Evolutionary conservation across 2,329 filamentous ascomycete species (phyloP).

Genomic region (Cladosporium sp.): DNA sequence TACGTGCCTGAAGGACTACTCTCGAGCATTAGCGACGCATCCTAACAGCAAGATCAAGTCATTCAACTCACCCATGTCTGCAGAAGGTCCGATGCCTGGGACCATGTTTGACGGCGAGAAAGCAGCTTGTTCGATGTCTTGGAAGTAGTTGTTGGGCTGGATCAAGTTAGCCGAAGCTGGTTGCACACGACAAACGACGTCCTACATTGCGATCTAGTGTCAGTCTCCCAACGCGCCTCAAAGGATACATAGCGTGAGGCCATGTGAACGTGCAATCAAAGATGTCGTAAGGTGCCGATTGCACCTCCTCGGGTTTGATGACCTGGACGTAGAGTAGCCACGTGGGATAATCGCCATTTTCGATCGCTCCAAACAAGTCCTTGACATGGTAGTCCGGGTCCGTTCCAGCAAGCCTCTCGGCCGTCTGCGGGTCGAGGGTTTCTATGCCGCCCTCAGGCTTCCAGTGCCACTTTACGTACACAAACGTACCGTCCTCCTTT

Average conservation of each 20-base stretch:
- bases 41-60: no score
- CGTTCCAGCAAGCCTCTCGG: conserved; percentile 31
- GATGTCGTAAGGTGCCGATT: conserved; percentile 45
- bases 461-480: conserved; percentile 51
- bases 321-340: conserved; percentile 54
- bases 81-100: conserved; percentile 58
- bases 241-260: conserved; percentile 35
- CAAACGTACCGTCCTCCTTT: conserved; percentile 42
- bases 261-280: conserved; percentile 57
- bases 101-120: conserved; percentile 64
- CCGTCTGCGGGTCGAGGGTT: conserved; percentile 39
- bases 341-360: conserved; percentile 40
- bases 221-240: conserved; percentile 47
- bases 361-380: conserved; percentile 44
- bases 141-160: conserved; percentile 58
- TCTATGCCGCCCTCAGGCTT: conserved; percentile 46
- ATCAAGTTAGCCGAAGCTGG: no score
- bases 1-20: conserved; percentile 55
- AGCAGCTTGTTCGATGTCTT: conserved; percentile 63
- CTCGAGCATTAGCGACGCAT: not conserved
- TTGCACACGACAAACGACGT: not conserved
- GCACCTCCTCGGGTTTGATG: conserved; percentile 50
- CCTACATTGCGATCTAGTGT: conserved; percentile 46
- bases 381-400: conserved; percentile 36
- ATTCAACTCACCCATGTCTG: conserved; percentile 39